These are phyloP conservation scores for Colletotrichum sp. DNA, from an alignment of 2,329 filamentous ascomycete genomes.

Conservation along the genomic window DNA sequence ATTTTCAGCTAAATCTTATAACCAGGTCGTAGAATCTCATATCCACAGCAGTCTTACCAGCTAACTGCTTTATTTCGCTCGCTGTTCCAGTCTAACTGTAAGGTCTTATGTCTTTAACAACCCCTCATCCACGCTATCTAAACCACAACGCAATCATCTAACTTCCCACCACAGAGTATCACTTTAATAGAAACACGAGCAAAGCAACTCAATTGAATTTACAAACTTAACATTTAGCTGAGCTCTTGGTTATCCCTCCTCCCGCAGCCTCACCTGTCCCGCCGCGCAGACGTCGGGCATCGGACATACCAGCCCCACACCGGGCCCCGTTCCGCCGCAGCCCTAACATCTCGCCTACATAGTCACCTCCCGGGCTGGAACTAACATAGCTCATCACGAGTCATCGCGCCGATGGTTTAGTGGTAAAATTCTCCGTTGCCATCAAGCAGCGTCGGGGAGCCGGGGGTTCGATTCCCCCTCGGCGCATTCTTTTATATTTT, in stretches of 20 bases:
- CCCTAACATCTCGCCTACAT: background rate
- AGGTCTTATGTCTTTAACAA: background rate
- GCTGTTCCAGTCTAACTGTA: background rate
- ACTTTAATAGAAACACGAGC: background rate
- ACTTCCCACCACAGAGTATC: background rate
- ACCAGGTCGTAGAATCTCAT: background rate
- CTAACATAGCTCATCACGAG: background rate
- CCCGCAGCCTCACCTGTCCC: background rate
- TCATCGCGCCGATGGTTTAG: slow-evolving; percentile 17
- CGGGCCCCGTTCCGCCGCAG: background rate
- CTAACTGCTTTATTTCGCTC: background rate
- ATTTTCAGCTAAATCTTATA: rapidly evolving
- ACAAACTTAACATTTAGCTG: rapidly evolving
- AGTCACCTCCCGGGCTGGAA: rapidly evolving
- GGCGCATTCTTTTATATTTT: background rate
- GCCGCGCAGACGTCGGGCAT: background rate
- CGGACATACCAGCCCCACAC: background rate
- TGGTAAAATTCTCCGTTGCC: slow-evolving; percentile 21
- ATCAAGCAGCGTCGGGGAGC: background rate
- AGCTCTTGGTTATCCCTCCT: background rate
- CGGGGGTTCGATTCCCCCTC: background rate
- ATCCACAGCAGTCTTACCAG: rapidly evolving
- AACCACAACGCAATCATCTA: background rate
- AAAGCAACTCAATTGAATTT: rapidly evolving
- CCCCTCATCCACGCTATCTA: background rate